These are phyloP conservation scores for Paramecium sexaurelia DNA, from an alignment of 73 alveolate genomes.

Conservation along the genomic window DNA sequence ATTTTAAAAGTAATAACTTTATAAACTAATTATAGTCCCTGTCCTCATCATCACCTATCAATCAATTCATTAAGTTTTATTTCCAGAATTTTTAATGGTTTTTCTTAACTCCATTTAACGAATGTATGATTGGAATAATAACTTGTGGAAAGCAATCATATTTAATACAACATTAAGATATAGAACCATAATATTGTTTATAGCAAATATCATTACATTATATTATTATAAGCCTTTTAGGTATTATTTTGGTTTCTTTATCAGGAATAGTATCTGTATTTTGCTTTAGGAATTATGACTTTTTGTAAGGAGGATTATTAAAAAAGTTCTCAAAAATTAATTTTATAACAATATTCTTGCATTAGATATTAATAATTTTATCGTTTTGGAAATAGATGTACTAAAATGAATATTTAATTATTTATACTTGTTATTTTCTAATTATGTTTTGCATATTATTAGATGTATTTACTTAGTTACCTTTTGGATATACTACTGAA, in stretches of 20 bases:
- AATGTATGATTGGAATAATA: neutral
- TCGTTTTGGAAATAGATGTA: neutral
- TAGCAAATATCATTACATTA: neutral
- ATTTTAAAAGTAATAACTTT: neutral
- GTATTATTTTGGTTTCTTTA: neutral
- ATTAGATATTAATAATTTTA: neutral
- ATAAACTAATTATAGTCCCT: neutral
- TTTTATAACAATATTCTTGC: neutral
- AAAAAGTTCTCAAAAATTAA: neutral
- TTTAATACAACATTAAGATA: neutral
- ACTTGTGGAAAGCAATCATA: neutral
- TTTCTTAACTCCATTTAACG: slow-evolving; percentile 27
- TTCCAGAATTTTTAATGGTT: neutral
- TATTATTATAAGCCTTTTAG: neutral
- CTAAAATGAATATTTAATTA: neutral
- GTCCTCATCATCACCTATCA: neutral
- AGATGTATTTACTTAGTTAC: neutral
- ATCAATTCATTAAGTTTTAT: neutral
- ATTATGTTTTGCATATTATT: neutral
- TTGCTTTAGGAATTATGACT: neutral
- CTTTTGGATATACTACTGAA: slow-evolving; percentile 29
- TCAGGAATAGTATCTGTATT: neutral
- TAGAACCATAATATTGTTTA: neutral
- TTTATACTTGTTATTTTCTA: neutral
- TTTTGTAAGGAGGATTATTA: neutral